These are phyloP conservation scores for Cubamyces sp. DNA, from an alignment of 768 basidiomycete genomes.

Conservation along the genomic window DNA sequence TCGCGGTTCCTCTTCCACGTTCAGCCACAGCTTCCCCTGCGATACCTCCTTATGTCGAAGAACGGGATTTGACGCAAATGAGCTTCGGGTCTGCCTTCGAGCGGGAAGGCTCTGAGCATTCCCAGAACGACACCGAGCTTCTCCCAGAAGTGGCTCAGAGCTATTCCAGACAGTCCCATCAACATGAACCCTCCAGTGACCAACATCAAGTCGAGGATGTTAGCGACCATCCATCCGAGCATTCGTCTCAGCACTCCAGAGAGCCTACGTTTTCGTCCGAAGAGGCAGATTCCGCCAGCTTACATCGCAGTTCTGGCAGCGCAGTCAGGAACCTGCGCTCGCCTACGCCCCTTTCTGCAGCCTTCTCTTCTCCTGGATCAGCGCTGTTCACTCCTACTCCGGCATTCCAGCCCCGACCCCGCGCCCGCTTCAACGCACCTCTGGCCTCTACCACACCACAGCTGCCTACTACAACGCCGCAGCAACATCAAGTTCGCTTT, in stretches of 20 bases:
- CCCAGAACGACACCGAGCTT: constrained; percentile 16
- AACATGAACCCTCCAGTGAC: not conserved
- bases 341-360: constrained; percentile 43
- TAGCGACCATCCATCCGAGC: constrained; percentile 13
- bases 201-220: not conserved
- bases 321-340: constrained; percentile 32
- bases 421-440: constrained; percentile 64
- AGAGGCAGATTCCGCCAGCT: constrained; percentile 36
- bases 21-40: constrained; percentile 34
- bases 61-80: constrained; percentile 21
- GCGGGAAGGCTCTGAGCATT: not conserved
- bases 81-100: constrained; percentile 11
- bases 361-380: constrained; percentile 61
- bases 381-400: constrained; percentile 71
- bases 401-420: constrained; percentile 59
- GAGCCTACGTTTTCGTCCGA: constrained; percentile 80
- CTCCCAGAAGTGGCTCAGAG: constrained; percentile 17
- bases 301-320: constrained; percentile 10
- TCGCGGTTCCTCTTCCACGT: constrained; percentile 47
- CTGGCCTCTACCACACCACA: constrained; percentile 37
- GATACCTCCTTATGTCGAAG: constrained; percentile 6
- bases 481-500: constrained; percentile 18
- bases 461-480: constrained; percentile 22
- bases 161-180: not conserved
- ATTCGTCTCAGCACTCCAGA: constrained; percentile 22